These are phyloP conservation scores for Penicillium antarcticum DNA, from an alignment of 495 filamentous ascomycete species.

Conservation along the genomic window DNA sequence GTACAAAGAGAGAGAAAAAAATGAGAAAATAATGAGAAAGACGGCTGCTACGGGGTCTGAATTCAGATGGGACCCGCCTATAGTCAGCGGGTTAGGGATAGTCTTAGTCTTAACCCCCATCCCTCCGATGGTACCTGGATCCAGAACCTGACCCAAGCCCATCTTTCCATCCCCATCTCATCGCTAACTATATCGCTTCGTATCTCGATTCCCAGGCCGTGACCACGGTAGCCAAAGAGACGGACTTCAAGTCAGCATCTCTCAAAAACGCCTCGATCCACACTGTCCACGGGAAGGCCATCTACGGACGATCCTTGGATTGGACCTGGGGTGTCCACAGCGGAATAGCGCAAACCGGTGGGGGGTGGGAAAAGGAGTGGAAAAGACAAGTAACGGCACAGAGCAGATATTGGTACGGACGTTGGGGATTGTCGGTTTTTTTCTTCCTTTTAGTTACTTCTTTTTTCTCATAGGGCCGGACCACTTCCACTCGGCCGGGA, in stretches of 20 bases:
- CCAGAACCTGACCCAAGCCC: too few relatives aligned
- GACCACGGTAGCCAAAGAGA: too few relatives aligned
- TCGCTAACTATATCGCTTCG: not conserved
- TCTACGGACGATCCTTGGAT: slow-evolving; percentile 5
- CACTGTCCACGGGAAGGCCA: slow-evolving; percentile 10
- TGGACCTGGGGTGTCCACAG: slow-evolving; percentile 26
- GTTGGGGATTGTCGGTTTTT: slow-evolving; percentile 8
- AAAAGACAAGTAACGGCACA: slow-evolving; percentile 2
- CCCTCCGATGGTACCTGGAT: too few relatives aligned
- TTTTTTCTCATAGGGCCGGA: not conserved
- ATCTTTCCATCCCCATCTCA: too few relatives aligned
- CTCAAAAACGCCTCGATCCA: not conserved
- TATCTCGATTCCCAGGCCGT: not conserved
- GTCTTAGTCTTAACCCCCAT: too few relatives aligned
- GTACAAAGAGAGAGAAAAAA: too few relatives aligned
- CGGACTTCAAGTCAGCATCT: not conserved
- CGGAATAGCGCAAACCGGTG: slow-evolving; percentile 25
- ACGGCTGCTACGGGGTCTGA: too few relatives aligned
- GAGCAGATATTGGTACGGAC: slow-evolving; percentile 11
- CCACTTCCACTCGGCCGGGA: not conserved
- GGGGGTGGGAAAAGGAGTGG: slow-evolving; percentile 8
- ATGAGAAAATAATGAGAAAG: too few relatives aligned
- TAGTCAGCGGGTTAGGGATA: too few relatives aligned
- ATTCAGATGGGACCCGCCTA: too few relatives aligned
- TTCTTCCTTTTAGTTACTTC: not conserved